Percentiles rank a stretch among this genome's conserved stretches.
These are phyloP conservation scores for Hibiscus tridactylites DNA, from an alignment of 345 rosid species.

Conservation along the genomic window DNA sequence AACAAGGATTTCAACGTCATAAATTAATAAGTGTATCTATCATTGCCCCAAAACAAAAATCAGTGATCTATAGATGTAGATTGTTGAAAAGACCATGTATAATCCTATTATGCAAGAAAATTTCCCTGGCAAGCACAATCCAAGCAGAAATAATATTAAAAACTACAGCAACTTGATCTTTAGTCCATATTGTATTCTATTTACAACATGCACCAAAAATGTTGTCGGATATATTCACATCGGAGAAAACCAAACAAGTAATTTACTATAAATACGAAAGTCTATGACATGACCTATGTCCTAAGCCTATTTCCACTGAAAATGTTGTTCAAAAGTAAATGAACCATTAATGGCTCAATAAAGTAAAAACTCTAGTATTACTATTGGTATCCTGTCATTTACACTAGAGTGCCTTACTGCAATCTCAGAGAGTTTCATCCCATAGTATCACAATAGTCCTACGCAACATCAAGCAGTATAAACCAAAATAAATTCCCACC, in stretches of 20 bases:
- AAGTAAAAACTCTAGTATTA: too few relatives aligned
- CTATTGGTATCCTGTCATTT: too few relatives aligned
- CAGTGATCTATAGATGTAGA: neutral
- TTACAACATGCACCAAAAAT: neutral
- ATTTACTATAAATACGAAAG: neutral
- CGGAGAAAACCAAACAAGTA: neutral
- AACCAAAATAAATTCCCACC: too few relatives aligned
- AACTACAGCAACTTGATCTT: neutral
- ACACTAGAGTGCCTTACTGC: too few relatives aligned
- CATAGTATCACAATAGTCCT: too few relatives aligned
- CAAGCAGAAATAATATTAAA: neutral
- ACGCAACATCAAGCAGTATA: too few relatives aligned
- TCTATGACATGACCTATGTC: neutral
- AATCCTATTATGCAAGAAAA: neutral
- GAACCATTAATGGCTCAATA: too few relatives aligned
- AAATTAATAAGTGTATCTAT: constrained; percentile 2
- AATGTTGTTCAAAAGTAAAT: too few relatives aligned
- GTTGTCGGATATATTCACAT: neutral
- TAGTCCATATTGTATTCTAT: neutral
- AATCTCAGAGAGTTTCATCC: too few relatives aligned
- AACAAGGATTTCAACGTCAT: constrained; percentile 7
- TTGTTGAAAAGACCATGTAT: neutral
- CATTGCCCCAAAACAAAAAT: neutral
- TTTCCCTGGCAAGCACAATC: too few relatives aligned
- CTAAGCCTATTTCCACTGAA: too few relatives aligned